Conservation (phyloP, 176 grass and related monocot genomes). For the Otatea glauca region DNA sequence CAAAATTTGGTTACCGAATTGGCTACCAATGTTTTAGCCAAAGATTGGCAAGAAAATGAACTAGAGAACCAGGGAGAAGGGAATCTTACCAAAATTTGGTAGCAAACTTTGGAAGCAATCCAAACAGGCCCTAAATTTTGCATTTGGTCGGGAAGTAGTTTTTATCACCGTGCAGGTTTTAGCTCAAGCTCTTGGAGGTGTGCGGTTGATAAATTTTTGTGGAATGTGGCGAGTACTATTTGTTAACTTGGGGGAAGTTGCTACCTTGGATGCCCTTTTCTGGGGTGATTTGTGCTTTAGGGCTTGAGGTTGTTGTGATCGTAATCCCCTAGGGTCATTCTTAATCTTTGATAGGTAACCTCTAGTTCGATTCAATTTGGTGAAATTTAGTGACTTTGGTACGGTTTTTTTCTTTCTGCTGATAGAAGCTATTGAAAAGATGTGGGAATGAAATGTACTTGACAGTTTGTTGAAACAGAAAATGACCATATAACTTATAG, state of each 20-base stretch:
- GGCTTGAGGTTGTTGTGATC: not conserved
- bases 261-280: not conserved
- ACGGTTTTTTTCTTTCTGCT: not conserved
- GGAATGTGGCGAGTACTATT: not conserved
- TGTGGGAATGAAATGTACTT: conserved; percentile 22
- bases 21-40: too few species aligned
- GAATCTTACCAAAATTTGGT: too few species aligned
- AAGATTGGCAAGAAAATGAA: too few species aligned
- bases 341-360: not conserved
- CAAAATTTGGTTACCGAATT: too few species aligned
- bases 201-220: not conserved
- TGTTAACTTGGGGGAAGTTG: not conserved
- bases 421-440: conserved; percentile 12
- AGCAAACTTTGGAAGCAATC: too few species aligned
- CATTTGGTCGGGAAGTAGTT: not conserved
- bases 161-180: not conserved
- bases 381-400: not conserved
- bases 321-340: not conserved
- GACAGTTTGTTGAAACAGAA: conserved; percentile 15
- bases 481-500: not conserved
- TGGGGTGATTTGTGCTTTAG: not conserved
- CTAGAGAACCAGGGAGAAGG: too few species aligned
- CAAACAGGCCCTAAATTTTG: not conserved
- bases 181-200: not conserved
- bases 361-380: conserved; percentile 8